phyloP scores from a whole-genome alignment of 1,284 basidiomycete genomes.

The Tetrapyrgos nigripes region DNA sequence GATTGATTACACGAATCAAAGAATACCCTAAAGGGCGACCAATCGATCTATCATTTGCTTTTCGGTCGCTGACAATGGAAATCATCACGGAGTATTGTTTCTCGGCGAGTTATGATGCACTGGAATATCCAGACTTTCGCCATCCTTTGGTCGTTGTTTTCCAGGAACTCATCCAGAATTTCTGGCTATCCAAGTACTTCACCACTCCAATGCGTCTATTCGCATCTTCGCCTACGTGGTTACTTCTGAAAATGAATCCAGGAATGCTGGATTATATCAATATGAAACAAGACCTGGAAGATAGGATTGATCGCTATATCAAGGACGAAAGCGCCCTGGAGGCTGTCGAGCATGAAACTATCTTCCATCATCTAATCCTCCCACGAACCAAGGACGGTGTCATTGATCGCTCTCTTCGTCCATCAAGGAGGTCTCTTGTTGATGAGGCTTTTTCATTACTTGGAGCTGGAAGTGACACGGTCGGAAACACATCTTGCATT shows the following conservation, averaged over 20 bases:
- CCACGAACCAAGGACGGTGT: not conserved
- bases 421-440: slow-evolving; percentile 8
- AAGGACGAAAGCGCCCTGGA: slow-evolving; percentile 10
- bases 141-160: slow-evolving; percentile 24
- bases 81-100: slow-evolving; percentile 34
- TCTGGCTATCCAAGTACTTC: slow-evolving; percentile 25
- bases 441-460: slow-evolving; percentile 18
- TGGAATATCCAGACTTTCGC: slow-evolving; percentile 26
- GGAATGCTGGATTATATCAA: slow-evolving; percentile 1
- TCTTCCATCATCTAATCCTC: slow-evolving; percentile 19
- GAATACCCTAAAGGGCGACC: not conserved
- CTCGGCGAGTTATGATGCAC: slow-evolving; percentile 22
- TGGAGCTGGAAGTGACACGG: slow-evolving; percentile 15
- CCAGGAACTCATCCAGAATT: slow-evolving; percentile 13
- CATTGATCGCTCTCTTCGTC: not conserved
- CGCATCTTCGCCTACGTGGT: not conserved
- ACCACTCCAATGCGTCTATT: slow-evolving; percentile 15
- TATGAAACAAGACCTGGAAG: slow-evolving; percentile 4
- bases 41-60: slow-evolving; percentile 14
- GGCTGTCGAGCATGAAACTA: slow-evolving; percentile 13
- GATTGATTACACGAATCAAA: slow-evolving; percentile 16
- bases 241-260: not conserved
- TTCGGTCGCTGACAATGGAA: slow-evolving; percentile 24
- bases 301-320: slow-evolving; percentile 10
- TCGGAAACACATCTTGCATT: slow-evolving; percentile 11